These are phyloP conservation scores for Paramecium biaurelia DNA, from an alignment of 73 alveolate species.

Conservation along the genomic window DNA sequence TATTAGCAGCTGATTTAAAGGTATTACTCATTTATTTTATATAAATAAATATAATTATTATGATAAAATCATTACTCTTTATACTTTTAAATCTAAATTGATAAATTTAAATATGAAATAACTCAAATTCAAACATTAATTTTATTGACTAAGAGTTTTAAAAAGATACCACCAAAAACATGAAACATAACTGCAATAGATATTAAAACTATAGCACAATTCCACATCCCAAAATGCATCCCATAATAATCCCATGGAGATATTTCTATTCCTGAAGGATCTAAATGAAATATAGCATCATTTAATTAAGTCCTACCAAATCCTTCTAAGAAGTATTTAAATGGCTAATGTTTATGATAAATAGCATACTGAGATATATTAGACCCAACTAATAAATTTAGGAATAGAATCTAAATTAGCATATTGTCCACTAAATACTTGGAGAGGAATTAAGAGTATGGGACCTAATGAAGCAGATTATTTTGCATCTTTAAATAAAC, in stretches of 20 bases:
- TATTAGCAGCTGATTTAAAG: conserved; percentile 39
- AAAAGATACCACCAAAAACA: neutral
- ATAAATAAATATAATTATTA: neutral
- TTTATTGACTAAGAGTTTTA: conserved; percentile 19
- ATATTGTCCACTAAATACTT: conserved; percentile 24
- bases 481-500: conserved; percentile 32
- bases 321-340: conserved; percentile 49
- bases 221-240: neutral
- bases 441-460: neutral
- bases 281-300: neutral
- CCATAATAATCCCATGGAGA: conserved; percentile 1
- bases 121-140: conserved; percentile 13
- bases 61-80: neutral
- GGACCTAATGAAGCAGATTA: conserved; percentile 33
- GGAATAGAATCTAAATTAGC: neutral
- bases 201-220: neutral
- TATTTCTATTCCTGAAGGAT: neutral
- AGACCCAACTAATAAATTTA: neutral
- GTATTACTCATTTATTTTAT: neutral
- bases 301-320: conserved; percentile 38
- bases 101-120: neutral
- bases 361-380: neutral
- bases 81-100: neutral
- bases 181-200: conserved; percentile 18
- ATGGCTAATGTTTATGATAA: neutral